Evolutionary conservation across 345 rosid genomes (phyloP).

Genomic region (Syzygium aromaticum): DNA sequence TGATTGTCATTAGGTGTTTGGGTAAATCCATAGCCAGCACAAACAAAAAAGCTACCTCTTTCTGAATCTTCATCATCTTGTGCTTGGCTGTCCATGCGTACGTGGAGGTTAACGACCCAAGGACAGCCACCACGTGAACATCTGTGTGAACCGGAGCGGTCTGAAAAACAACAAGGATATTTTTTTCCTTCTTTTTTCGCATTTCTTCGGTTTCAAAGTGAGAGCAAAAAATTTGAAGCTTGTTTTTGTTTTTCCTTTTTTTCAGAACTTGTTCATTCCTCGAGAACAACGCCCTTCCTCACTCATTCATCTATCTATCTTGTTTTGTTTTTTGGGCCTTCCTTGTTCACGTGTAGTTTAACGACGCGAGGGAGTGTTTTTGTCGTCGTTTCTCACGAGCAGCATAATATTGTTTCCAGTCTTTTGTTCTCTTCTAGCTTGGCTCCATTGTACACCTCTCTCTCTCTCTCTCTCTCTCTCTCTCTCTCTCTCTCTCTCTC

Average conservation of each 20-base stretch:
- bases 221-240: background rate
- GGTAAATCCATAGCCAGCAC: background rate
- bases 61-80: background rate
- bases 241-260: background rate
- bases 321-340: background rate
- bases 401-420: conserved; percentile 11
- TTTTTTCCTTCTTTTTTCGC: background rate
- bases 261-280: conserved; percentile 4
- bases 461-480: background rate
- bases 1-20: background rate
- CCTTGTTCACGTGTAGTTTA: conserved; percentile 31
- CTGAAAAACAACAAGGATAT: background rate
- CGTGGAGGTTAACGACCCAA: conserved; percentile 1
- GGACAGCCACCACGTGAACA: conserved; percentile 8
- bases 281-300: conserved; percentile 23
- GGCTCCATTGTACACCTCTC: background rate
- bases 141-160: background rate
- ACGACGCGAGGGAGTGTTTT: conserved; percentile 4
- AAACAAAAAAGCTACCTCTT: background rate
- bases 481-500: background rate
- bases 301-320: background rate
- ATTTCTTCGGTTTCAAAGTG: background rate
- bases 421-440: background rate
- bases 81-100: background rate
- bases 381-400: conserved; percentile 30